A percentile compares a stretch with the other conserved stretches of the same genome.
phyloP scores from a whole-genome alignment of 257 asterid species.

The Plectranthus barbatus region DNA sequence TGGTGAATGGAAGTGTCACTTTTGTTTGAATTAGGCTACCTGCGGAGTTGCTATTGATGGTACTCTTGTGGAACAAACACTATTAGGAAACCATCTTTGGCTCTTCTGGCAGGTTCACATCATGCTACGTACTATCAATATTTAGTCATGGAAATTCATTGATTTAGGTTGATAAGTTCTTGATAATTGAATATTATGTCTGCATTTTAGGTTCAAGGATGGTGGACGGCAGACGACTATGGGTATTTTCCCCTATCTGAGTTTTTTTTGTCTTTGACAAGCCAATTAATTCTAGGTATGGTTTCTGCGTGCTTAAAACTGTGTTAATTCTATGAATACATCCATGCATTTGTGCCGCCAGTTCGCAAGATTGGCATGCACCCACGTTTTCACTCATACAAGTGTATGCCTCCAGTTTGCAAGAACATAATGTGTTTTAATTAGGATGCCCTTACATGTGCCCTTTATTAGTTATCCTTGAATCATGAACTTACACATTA shows the following conservation, averaged over 20 bases:
- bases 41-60: not conserved
- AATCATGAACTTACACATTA: not conserved
- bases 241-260: slow-evolving; percentile 8
- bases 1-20: not conserved
- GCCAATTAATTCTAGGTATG: not conserved
- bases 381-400: too few species aligned
- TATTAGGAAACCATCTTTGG: not conserved
- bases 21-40: not conserved
- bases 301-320: not conserved
- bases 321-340: not conserved
- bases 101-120: slow-evolving; percentile 7
- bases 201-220: slow-evolving; percentile 9
- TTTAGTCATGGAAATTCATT: not conserved
- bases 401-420: too few species aligned
- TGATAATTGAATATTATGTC: not conserved
- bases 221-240: not conserved
- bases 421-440: too few species aligned
- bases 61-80: slow-evolving; percentile 1
- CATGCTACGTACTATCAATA: not conserved
- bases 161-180: slow-evolving; percentile 3
- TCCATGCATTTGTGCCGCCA: not conserved
- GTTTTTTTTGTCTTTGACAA: not conserved
- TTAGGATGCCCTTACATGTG: not conserved
- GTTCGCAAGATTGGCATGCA: not conserved
- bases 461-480: not conserved